Percentiles rank a stretch among this genome's conserved stretches.
phyloP scores from a whole-genome alignment of 2,329 filamentous ascomycete genomes.

The Alternaria ethzedia region DNA sequence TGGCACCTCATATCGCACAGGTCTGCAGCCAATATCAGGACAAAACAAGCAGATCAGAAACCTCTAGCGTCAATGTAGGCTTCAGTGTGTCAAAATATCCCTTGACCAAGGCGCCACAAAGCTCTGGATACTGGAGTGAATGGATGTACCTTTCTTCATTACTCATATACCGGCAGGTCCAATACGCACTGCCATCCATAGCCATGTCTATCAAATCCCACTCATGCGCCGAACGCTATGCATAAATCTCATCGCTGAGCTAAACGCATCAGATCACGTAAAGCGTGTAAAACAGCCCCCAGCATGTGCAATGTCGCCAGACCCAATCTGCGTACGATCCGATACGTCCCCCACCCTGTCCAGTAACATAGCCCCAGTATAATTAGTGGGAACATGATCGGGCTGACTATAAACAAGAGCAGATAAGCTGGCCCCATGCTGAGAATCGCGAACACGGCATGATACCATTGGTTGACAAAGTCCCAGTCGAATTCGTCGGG shows the following conservation, averaged over 20 bases:
- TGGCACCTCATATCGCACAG: not conserved
- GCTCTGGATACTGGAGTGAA: not conserved
- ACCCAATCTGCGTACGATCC: not conserved
- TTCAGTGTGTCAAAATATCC: not conserved
- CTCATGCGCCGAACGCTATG: slow-evolving; percentile 2
- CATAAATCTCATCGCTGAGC: not conserved
- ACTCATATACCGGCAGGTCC: not conserved
- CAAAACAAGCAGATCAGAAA: not conserved
- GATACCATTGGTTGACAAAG: not conserved
- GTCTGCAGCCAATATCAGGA: not conserved
- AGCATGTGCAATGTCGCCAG: not conserved
- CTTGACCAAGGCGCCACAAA: not conserved
- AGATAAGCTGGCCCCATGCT: slow-evolving; percentile 7
- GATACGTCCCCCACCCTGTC: not conserved
- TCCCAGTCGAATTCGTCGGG: not conserved
- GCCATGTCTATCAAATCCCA: not conserved
- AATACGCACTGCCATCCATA: not conserved
- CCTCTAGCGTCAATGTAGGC: not conserved
- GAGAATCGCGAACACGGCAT: not conserved
- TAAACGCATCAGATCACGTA: not conserved
- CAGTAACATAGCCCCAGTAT: not conserved
- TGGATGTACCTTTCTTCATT: not conserved
- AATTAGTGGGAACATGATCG: not conserved
- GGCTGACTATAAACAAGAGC: not conserved
- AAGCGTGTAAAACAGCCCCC: not conserved